phyloP scores from a whole-genome alignment of 768 basidiomycete genomes.

The Lentinula guzmanii region DNA sequence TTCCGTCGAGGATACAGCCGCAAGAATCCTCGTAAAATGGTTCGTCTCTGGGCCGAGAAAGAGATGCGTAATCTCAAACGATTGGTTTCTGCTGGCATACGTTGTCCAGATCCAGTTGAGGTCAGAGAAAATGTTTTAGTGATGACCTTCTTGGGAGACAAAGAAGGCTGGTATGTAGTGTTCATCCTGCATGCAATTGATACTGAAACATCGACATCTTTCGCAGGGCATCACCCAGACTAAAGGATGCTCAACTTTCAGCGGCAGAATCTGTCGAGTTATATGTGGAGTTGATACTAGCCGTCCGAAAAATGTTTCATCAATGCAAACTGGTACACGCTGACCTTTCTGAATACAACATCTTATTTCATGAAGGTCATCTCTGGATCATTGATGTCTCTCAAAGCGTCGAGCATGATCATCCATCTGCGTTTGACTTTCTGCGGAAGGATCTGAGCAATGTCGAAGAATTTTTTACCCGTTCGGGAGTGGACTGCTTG shows the following conservation, averaged over 20 bases:
- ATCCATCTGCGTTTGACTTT: slow-evolving; percentile 95
- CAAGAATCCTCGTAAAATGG: slow-evolving; percentile 97
- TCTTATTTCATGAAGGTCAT: slow-evolving; percentile 78
- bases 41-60: slow-evolving; percentile 97
- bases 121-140: slow-evolving; percentile 96
- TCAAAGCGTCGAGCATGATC: slow-evolving; percentile 97
- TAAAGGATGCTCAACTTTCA: slow-evolving; percentile 76
- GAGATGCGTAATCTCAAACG: slow-evolving; percentile 95
- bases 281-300: slow-evolving; percentile 76
- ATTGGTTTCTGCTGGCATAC: slow-evolving; percentile 74
- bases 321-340: slow-evolving; percentile 94
- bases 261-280: slow-evolving; percentile 46
- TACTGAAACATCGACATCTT: background rate
- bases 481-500: slow-evolving; percentile 67
- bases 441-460: slow-evolving; percentile 89
- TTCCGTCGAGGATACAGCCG: slow-evolving; percentile 87
- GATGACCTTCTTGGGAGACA: slow-evolving; percentile 86
- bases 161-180: slow-evolving; percentile 67
- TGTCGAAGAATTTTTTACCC: slow-evolving; percentile 86
- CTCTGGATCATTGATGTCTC: slow-evolving; percentile 97
- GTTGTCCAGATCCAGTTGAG: slow-evolving; percentile 85
- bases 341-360: slow-evolving; percentile 97
- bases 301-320: slow-evolving; percentile 80
- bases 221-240: slow-evolving; percentile 80
- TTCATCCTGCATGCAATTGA: background rate